Base-by-base conservation (phyloP, 257 asterid species). In the Capsicum rhomboideum region DNA sequence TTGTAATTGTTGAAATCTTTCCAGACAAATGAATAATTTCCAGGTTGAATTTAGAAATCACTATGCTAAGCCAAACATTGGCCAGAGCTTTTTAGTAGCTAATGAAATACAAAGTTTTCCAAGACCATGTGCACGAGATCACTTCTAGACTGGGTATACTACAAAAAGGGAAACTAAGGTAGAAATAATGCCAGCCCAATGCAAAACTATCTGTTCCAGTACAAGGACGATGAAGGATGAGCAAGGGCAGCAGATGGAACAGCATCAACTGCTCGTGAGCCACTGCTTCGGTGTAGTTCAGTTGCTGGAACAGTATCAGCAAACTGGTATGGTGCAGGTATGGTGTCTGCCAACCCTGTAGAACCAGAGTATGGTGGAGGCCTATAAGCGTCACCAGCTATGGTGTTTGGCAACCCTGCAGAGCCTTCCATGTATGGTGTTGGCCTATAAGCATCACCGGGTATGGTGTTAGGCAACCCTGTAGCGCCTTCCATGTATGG, bases 191-290 rank as follows among this genome's bases (percentile, higher is more conserved):
- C 40, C 58, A 21, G 40, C 21, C 58, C 58, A 8, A 93, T 85
- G 6, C 92, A 74, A 46, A 74, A 46, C 40, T 74, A 74, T 74
- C 80, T 74, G 40, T 46, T 44, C 80, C 37, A 23, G 58, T 74
- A 46, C 58, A 74, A 44, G 40, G 55, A 74, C 21, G 80, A 28
- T 46, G 80, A 46, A 13, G 80, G 80, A 74, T 44, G 58, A 21
- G 80, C 58, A 74, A 46, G 13, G 34, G 80, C 58, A 46, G 58
- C 80, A 74, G 80, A 74, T 74, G 80, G 80, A 23, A 74, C 80
- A 74, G n/a, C 11, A 74, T 44, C 58, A 61, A 61, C 37, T 28
- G 44, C 74, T 66, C 46, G 21, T 29, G 74, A 14, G 21, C 46
- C 74, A 66, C 21, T 29, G 44, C 74, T 66, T 14, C 10, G 74